Conservation (phyloP, 176 grass and related monocot species). For the Pontederia paniculata region DNA sequence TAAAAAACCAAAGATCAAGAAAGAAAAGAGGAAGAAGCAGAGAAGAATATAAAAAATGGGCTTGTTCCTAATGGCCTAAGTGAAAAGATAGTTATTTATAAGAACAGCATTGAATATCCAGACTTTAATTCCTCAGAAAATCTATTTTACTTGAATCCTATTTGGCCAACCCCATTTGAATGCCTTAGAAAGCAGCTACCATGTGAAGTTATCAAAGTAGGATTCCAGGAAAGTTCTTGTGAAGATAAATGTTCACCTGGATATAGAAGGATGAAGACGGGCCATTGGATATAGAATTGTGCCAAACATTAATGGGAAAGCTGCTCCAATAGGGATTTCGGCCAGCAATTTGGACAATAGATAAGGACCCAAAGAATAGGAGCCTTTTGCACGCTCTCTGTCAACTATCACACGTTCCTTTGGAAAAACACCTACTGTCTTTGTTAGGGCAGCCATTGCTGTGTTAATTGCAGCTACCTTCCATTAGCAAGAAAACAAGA, state of each 20-base stretch:
- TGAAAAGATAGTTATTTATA: too few species aligned
- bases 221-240: too few species aligned
- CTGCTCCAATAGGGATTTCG: constrained; percentile 74
- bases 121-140: too few species aligned
- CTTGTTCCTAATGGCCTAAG: too few species aligned
- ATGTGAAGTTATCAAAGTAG: too few species aligned
- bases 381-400: constrained; percentile 83
- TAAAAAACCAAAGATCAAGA: too few species aligned
- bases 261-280: constrained; percentile 70
- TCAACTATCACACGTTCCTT: constrained; percentile 93
- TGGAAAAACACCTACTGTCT: constrained; percentile 87
- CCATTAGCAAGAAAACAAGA: constrained; percentile 9
- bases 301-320: constrained; percentile 88
- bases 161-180: too few species aligned
- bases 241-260: constrained; percentile 37
- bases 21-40: too few species aligned
- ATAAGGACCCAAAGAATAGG: constrained; percentile 71
- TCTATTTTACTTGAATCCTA: too few species aligned
- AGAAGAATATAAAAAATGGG: too few species aligned
- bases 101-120: too few species aligned
- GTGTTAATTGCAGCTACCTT: constrained; percentile 97
- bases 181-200: too few species aligned
- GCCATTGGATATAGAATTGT: constrained; percentile 95
- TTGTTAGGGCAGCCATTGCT: constrained; percentile 94
- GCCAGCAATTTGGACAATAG: constrained; percentile 89